Conservation (phyloP, 768 basidiomycete species). For the Russula abietina region DNA sequence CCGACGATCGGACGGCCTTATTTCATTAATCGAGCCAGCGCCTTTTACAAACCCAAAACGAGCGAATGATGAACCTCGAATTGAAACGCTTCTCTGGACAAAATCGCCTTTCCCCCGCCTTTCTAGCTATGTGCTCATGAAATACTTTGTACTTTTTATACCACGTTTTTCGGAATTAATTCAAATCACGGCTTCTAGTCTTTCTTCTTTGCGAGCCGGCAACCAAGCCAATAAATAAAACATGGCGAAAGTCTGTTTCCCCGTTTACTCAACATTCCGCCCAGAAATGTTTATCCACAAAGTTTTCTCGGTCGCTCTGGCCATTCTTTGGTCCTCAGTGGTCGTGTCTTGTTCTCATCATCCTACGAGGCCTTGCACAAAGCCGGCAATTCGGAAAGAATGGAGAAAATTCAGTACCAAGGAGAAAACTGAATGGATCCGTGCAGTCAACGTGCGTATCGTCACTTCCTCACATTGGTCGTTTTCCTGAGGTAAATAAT, state of each 20-base stretch:
- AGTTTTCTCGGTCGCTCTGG: not conserved
- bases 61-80: not conserved
- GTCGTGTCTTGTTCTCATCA: not conserved
- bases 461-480: not conserved
- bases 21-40: not conserved
- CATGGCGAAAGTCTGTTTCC: not conserved
- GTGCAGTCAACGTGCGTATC: conserved; percentile 26
- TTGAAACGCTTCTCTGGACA: not conserved
- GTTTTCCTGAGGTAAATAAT: not conserved
- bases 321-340: not conserved
- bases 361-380: conserved; percentile 1
- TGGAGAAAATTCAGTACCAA: conserved; percentile 24
- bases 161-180: not conserved
- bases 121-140: not conserved
- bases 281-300: not conserved
- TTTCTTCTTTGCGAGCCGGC: not conserved
- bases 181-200: not conserved
- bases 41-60: not conserved
- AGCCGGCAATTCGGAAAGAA: conserved; percentile 27
- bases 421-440: conserved; percentile 27
- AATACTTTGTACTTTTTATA: not conserved
- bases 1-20: not conserved
- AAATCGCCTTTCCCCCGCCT: not conserved
- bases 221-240: not conserved
- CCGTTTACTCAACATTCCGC: not conserved